These are phyloP conservation scores for Nakazawaea populi DNA, from an alignment of 805 yeast species.

Conservation along the genomic window DNA sequence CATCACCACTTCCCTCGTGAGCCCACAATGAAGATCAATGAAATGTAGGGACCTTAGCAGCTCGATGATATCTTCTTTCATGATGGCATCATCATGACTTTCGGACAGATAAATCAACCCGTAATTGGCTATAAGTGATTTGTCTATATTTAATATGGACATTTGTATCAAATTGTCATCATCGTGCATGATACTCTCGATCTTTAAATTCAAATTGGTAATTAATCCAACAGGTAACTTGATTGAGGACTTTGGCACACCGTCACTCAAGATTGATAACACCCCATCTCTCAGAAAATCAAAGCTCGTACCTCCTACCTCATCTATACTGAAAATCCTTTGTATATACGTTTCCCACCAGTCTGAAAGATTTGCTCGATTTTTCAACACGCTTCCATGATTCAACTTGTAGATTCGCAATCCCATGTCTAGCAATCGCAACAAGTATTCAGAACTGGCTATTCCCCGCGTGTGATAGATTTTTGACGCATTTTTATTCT, in stretches of 20 bases:
- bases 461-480: background rate
- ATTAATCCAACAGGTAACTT: constrained; percentile 22
- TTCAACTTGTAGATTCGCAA: background rate
- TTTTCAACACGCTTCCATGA: background rate
- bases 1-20: constrained; percentile 20
- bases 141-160: constrained; percentile 21
- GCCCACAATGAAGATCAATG: constrained; percentile 19
- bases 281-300: constrained; percentile 26
- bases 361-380: background rate
- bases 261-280: constrained; percentile 21
- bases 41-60: constrained; percentile 20
- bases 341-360: constrained; percentile 1
- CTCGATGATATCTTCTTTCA: constrained; percentile 13
- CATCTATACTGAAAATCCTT: background rate
- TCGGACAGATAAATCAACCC: constrained; percentile 18
- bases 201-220: constrained; percentile 19
- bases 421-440: background rate
- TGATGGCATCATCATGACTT: constrained; percentile 7
- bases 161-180: constrained; percentile 16
- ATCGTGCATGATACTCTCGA: constrained; percentile 11
- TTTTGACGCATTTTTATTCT: background rate
- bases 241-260: constrained; percentile 23
- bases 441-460: constrained; percentile 1
- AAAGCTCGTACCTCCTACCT: constrained; percentile 12
- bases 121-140: constrained; percentile 25